These are phyloP conservation scores for Podaxis mareebaensis DNA, from an alignment of 768 basidiomycete species.

Conservation along the genomic window DNA sequence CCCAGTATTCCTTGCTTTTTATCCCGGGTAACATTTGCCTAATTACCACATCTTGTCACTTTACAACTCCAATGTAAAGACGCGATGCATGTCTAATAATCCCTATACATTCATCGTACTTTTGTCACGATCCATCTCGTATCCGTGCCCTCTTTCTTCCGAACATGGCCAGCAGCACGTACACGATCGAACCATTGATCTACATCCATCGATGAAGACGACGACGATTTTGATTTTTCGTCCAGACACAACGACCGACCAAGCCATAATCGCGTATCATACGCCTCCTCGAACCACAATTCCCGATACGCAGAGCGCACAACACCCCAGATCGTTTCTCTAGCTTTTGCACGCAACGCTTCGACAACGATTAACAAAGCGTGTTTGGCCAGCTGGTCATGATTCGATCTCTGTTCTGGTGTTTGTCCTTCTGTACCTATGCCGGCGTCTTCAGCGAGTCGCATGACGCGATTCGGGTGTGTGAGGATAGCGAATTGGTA, in stretches of 20 bases:
- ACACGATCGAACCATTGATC: slow-evolving; percentile 50
- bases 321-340: slow-evolving; percentile 58
- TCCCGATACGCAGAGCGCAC: slow-evolving; percentile 68
- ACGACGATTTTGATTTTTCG: neutral
- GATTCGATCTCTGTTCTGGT: neutral
- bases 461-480: slow-evolving; percentile 22
- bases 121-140: slow-evolving; percentile 66
- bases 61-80: slow-evolving; percentile 1
- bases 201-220: slow-evolving; percentile 26
- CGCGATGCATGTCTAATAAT: neutral
- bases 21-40: slow-evolving; percentile 4
- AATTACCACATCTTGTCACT: neutral
- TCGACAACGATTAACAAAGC: slow-evolving; percentile 49
- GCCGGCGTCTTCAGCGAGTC: slow-evolving; percentile 21
- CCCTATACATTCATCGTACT: slow-evolving; percentile 30
- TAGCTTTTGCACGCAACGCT: slow-evolving; percentile 48
- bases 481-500: slow-evolving; percentile 50
- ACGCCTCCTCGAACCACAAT: slow-evolving; percentile 40
- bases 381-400: slow-evolving; percentile 27
- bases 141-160: slow-evolving; percentile 55
- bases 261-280: slow-evolving; percentile 49
- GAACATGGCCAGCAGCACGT: slow-evolving; percentile 44
- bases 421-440: too few relatives aligned
- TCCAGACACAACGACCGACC: slow-evolving; percentile 47
- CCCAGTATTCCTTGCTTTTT: neutral